A percentile compares a stretch with the other conserved stretches of the same genome.
Evolutionary conservation across 139 green algal genomes (phyloP).

Genomic region (Chara braunii): DNA sequence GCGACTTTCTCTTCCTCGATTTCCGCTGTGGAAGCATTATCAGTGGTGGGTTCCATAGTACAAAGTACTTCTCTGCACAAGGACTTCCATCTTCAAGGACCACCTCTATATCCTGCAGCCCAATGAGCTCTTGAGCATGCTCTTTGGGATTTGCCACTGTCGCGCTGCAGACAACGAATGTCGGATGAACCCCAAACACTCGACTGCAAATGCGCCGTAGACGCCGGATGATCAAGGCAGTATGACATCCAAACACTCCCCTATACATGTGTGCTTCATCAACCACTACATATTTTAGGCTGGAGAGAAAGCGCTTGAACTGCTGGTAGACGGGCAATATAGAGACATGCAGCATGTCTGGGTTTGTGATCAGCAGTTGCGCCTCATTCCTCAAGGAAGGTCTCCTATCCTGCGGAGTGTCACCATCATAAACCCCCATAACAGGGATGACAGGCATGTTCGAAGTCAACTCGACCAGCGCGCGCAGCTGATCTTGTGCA

Average conservation of each 20-base stretch:
- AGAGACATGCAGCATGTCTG: conserved; percentile 89
- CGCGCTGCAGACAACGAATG: conserved; percentile 66
- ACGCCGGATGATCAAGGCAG: conserved; percentile 73
- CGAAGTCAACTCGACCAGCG: conserved; percentile 7
- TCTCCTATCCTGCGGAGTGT: background rate
- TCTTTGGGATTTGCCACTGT: conserved; percentile 78
- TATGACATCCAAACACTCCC: conserved; percentile 86
- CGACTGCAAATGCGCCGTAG: conserved; percentile 64
- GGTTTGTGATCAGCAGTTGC: conserved; percentile 84
- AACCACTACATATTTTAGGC: conserved; percentile 68
- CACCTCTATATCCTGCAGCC: conserved; percentile 40
- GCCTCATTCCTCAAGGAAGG: conserved; percentile 25
- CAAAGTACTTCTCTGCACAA: conserved; percentile 65
- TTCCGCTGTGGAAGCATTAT: too few species aligned
- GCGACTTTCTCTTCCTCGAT: too few species aligned
- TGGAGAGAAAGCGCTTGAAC: conserved; percentile 63
- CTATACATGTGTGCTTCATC: conserved; percentile 77
- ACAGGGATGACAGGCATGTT: too few species aligned
- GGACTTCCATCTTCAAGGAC: conserved; percentile 73
- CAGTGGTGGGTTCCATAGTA: conserved; percentile 91
- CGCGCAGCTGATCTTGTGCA: background rate
- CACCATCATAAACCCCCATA: too few species aligned
- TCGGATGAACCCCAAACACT: conserved; percentile 45
- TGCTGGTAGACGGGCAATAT: conserved; percentile 68
- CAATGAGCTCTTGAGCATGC: conserved; percentile 48